Evolutionary conservation across 2,329 filamentous ascomycete genomes (phyloP).

Genomic region (Coniochaeta sp.): DNA sequence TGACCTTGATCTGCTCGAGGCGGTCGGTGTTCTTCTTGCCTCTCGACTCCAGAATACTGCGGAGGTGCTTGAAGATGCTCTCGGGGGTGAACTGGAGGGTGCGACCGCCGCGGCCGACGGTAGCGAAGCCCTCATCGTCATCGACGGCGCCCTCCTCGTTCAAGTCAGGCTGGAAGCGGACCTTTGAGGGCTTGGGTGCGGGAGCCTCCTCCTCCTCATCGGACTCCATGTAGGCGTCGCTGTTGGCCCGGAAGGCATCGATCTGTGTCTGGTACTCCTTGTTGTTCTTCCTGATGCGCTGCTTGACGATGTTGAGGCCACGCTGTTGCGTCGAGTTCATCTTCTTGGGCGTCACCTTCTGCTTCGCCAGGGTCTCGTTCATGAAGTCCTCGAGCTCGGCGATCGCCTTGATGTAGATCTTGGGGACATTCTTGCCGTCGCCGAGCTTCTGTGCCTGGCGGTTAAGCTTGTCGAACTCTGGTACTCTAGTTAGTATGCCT

Average conservation of each 20-base stretch:
- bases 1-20: constrained; percentile 86
- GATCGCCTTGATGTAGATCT: constrained; percentile 86
- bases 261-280: constrained; percentile 88
- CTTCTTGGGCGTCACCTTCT: constrained; percentile 94
- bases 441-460: constrained; percentile 75
- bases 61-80: constrained; percentile 95
- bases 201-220: constrained; percentile 66
- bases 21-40: constrained; percentile 99
- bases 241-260: constrained; percentile 77
- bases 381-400: constrained; percentile 91
- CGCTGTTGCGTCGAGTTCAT: constrained; percentile 96
- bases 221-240: constrained; percentile 81
- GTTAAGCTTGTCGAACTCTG: constrained; percentile 94
- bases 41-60: constrained; percentile 87
- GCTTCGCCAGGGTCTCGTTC: constrained; percentile 89
- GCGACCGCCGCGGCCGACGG: constrained; percentile 83
- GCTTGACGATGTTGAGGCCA: constrained; percentile 93
- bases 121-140: constrained; percentile 82
- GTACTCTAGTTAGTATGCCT: constrained; percentile 2
- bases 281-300: constrained; percentile 98
- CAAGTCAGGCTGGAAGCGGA: constrained; percentile 37
- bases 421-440: constrained; percentile 72
- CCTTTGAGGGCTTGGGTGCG: constrained; percentile 44
- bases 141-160: constrained; percentile 44
- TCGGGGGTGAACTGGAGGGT: constrained; percentile 89